A percentile compares a stretch with the other conserved stretches of the same genome.
These are phyloP conservation scores for Sequoiadendron giganteum DNA, from an alignment of 75 land plant genomes.

Conservation along the genomic window DNA sequence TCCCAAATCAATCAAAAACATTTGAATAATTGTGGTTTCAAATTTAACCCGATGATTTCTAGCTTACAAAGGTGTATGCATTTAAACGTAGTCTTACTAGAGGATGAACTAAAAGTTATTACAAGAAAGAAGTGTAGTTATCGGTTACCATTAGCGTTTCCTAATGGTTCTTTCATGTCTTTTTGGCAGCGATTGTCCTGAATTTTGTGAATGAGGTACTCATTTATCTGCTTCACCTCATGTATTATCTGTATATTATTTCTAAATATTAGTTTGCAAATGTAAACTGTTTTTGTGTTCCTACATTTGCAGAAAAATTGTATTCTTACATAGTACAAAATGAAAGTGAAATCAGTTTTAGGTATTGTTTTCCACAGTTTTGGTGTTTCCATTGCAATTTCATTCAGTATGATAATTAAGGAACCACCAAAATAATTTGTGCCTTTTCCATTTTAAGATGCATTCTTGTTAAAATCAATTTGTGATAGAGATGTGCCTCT, in stretches of 20 bases:
- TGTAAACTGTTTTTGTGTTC: not conserved
- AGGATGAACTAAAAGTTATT: not conserved
- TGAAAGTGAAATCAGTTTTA: not conserved
- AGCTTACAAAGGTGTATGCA: not conserved
- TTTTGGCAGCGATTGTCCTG: conserved; percentile 70
- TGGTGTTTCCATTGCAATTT: not conserved
- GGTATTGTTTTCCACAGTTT: not conserved
- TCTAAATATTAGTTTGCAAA: not conserved
- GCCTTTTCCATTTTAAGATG: not conserved
- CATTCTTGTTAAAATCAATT: not conserved
- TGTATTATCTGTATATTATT: not conserved
- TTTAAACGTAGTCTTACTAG: not conserved
- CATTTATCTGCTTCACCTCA: not conserved
- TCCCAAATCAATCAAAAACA: not conserved
- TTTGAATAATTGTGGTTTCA: not conserved
- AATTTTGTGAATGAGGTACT: conserved; percentile 82
- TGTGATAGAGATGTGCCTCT: not conserved
- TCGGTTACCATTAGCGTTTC: not conserved
- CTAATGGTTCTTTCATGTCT: not conserved
- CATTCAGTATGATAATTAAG: not conserved
- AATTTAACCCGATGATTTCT: not conserved
- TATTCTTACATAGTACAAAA: not conserved
- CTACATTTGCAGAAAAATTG: not conserved
- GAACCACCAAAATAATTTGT: not conserved
- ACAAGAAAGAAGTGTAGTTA: not conserved